Evolutionary conservation across 2,329 filamentous ascomycete species (phyloP).

Genomic region (Metarhizium album): DNA sequence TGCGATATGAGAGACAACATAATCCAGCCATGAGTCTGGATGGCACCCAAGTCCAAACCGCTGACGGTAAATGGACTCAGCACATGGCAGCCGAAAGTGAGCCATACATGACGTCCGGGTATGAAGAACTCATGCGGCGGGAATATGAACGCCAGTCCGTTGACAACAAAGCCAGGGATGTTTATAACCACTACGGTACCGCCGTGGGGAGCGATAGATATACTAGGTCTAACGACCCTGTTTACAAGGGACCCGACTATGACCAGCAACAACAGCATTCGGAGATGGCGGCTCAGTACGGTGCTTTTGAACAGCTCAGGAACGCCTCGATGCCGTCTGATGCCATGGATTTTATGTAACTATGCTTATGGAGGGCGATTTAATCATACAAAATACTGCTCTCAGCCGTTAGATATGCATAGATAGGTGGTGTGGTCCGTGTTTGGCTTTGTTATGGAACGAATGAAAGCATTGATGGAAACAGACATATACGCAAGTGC

Average conservation of each 20-base stretch:
- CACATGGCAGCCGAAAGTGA: constrained; percentile 42
- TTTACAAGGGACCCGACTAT: constrained; percentile 44
- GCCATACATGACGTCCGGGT: constrained; percentile 78
- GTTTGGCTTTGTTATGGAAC: neutral
- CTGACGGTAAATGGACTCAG: constrained; percentile 41
- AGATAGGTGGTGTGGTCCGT: neutral
- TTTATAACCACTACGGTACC: constrained; percentile 34
- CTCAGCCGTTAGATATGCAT: neutral
- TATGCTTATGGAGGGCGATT: neutral
- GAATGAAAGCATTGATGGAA: neutral
- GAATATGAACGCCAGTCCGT: constrained; percentile 42
- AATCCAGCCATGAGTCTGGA: constrained; percentile 41
- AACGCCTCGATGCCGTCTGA: constrained; percentile 33
- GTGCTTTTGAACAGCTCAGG: constrained; percentile 42
- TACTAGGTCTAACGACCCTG: constrained; percentile 53
- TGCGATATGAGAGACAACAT: constrained; percentile 45
- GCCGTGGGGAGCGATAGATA: constrained; percentile 32
- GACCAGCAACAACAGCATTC: constrained; percentile 38
- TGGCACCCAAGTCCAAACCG: constrained; percentile 39
- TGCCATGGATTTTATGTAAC: constrained; percentile 35
- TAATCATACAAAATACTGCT: neutral
- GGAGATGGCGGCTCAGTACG: constrained; percentile 60
- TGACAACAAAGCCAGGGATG: constrained; percentile 25
- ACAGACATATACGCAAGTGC: neutral
- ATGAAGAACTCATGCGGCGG: constrained; percentile 56